These are phyloP conservation scores for Podila clonocystis DNA, from an alignment of 192 early-diverging fungal genomes.

Conservation along the genomic window DNA sequence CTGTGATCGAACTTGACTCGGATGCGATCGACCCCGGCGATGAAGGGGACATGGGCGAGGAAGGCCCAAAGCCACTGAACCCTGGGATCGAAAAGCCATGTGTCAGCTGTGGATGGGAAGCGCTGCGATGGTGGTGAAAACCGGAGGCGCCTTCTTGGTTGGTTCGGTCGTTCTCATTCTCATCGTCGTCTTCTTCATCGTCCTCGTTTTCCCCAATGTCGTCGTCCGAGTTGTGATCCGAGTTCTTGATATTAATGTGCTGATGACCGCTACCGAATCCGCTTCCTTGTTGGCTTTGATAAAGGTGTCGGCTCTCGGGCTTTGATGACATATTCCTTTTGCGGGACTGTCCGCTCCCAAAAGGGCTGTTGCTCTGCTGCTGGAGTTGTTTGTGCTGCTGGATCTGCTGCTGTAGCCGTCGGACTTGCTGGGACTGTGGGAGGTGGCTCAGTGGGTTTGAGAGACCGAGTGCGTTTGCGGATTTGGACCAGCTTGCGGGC, in stretches of 20 bases:
- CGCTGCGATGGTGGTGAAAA: conserved; percentile 32
- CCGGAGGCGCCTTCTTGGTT: conserved; percentile 8
- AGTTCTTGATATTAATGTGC: conserved; percentile 46
- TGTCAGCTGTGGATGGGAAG: conserved; percentile 40
- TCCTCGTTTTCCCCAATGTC: conserved; percentile 35
- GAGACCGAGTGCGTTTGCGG: conserved; percentile 30
- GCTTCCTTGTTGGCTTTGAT: neutral
- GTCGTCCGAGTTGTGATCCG: conserved; percentile 33
- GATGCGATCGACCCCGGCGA: conserved; percentile 36
- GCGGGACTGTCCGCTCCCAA: conserved; percentile 11
- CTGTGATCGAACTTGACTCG: conserved; percentile 19
- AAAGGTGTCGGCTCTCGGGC: neutral
- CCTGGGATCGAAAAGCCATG: conserved; percentile 37
- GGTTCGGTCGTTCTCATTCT: neutral
- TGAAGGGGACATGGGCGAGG: conserved; percentile 33
- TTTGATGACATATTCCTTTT: conserved; percentile 22
- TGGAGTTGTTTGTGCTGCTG: conserved; percentile 39
- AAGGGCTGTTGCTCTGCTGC: conserved; percentile 27
- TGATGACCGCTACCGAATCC: conserved; percentile 15
- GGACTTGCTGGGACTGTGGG: conserved; percentile 38
- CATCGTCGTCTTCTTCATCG: neutral
- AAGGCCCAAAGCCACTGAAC: conserved; percentile 28
- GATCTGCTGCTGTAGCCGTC: conserved; percentile 45
- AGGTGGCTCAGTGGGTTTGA: conserved; percentile 35
- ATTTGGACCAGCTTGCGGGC: conserved; percentile 39